Conservation (phyloP, 2,329 filamentous ascomycete genomes). For the Aspergillus ochraceus region DNA sequence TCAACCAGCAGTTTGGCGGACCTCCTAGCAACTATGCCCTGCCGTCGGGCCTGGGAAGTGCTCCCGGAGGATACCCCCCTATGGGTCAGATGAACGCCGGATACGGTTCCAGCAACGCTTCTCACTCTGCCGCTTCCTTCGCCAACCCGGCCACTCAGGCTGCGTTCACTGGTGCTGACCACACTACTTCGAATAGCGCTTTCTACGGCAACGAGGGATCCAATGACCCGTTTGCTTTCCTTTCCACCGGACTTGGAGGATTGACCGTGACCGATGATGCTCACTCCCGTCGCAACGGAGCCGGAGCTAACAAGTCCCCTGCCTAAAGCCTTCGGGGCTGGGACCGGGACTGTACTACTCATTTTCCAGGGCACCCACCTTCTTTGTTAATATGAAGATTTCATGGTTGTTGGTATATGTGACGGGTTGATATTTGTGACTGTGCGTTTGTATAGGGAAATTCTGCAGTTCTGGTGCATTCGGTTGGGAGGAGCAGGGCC, state of each 20-base stretch:
- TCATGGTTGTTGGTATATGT: constrained; percentile 38
- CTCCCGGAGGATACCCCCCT: constrained; percentile 74
- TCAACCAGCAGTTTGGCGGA: constrained; percentile 78
- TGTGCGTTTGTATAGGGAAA: constrained; percentile 45
- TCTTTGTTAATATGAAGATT: constrained; percentile 39
- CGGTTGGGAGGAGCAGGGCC: constrained; percentile 44
- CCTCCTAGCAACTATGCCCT: constrained; percentile 82
- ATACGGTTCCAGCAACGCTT: constrained; percentile 72
- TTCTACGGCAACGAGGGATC: constrained; percentile 61
- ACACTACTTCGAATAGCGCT: constrained; percentile 74
- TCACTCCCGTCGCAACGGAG: constrained; percentile 47
- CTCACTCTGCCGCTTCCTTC: constrained; percentile 83
- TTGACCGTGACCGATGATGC: constrained; percentile 55
- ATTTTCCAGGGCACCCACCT: constrained; percentile 17
- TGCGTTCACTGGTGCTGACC: constrained; percentile 86
- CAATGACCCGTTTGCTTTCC: constrained; percentile 64
- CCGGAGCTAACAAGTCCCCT: constrained; percentile 48
- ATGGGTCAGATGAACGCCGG: constrained; percentile 70
- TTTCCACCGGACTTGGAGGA: constrained; percentile 60
- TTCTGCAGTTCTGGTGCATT: constrained; percentile 45
- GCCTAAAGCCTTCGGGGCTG: constrained; percentile 27
- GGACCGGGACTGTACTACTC: constrained; percentile 5
- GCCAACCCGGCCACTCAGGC: constrained; percentile 92
- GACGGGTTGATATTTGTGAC: constrained; percentile 39
- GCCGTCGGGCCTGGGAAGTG: constrained; percentile 79